phyloP scores from a whole-genome alignment of 2,329 filamentous ascomycete genomes.

The Aspergillus sergii region DNA sequence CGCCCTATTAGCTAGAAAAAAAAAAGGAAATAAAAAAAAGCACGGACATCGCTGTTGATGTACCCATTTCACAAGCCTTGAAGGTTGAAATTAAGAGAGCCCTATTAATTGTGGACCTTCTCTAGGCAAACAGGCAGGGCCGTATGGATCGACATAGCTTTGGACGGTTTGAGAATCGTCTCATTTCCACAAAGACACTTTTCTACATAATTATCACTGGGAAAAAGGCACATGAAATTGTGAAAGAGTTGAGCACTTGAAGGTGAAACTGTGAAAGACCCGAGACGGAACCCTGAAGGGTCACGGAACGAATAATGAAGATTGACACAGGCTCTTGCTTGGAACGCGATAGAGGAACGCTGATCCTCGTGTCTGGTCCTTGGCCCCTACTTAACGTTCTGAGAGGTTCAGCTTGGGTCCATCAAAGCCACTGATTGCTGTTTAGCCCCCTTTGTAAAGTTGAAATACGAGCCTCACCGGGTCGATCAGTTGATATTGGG shows the following conservation, averaged over 20 bases:
- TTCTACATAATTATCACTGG: not conserved
- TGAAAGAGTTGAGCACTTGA: not conserved
- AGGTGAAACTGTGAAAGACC: not conserved
- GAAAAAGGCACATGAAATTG: not conserved
- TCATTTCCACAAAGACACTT: not conserved
- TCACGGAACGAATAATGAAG: not conserved
- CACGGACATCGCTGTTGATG: not conserved
- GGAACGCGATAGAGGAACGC: not conserved
- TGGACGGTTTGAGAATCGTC: not conserved
- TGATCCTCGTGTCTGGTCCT: not conserved
- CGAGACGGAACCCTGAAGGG: not conserved
- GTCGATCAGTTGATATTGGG: conserved; percentile 7
- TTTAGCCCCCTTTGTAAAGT: not conserved
- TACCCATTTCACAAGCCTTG: not conserved
- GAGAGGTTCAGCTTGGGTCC: not conserved
- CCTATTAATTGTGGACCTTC: not conserved
- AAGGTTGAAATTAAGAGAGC: not conserved
- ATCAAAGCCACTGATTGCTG: not conserved
- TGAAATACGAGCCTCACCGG: conserved; percentile 5
- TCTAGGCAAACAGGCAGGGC: not conserved
- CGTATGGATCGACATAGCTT: not conserved
- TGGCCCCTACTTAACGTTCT: not conserved
- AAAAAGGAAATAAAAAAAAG: not conserved
- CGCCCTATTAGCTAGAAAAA: not conserved
- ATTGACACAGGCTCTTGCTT: not conserved